Conservation (phyloP, 805 yeast species). For the Debaryomyces tyrocola region DNA sequence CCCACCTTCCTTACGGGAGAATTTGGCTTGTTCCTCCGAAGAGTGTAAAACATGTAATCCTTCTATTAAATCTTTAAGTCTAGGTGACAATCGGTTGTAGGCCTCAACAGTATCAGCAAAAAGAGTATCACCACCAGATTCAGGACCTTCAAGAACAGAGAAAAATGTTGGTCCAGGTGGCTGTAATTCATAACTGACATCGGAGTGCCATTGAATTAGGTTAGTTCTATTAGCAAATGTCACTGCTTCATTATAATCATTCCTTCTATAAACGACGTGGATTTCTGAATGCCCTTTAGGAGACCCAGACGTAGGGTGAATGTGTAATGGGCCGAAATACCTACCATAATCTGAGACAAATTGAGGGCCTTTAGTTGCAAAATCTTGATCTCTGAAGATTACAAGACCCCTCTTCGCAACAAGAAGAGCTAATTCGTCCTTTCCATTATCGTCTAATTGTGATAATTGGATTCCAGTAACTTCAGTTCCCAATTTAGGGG, state of each 20-base stretch:
- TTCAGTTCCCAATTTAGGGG: conserved; percentile 75
- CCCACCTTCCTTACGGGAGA: conserved; percentile 24
- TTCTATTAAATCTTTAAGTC: conserved; percentile 31
- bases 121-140: conserved; percentile 41
- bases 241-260: conserved; percentile 12
- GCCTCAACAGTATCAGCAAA: conserved; percentile 42
- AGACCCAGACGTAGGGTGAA: conserved; percentile 46
- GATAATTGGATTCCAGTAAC: conserved; percentile 60
- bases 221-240: conserved; percentile 21
- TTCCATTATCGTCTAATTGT: conserved; percentile 49
- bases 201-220: conserved; percentile 36
- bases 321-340: conserved; percentile 40
- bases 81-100: conserved; percentile 38
- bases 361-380: conserved; percentile 39
- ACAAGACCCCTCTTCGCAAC: conserved; percentile 70
- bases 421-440: conserved; percentile 65
- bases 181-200: conserved; percentile 40
- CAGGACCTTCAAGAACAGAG: conserved; percentile 37
- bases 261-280: conserved; percentile 27
- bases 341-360: conserved; percentile 32
- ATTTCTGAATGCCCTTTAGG: conserved; percentile 32
- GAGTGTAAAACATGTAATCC: conserved; percentile 38
- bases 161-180: conserved; percentile 42
- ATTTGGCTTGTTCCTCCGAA: conserved; percentile 35
- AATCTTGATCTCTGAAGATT: conserved; percentile 65